A percentile compares a stretch with the other conserved stretches of the same genome.
These are phyloP conservation scores for Fermentozyma sake DNA, from an alignment of 1,139 yeast species.

Conservation along the genomic window DNA sequence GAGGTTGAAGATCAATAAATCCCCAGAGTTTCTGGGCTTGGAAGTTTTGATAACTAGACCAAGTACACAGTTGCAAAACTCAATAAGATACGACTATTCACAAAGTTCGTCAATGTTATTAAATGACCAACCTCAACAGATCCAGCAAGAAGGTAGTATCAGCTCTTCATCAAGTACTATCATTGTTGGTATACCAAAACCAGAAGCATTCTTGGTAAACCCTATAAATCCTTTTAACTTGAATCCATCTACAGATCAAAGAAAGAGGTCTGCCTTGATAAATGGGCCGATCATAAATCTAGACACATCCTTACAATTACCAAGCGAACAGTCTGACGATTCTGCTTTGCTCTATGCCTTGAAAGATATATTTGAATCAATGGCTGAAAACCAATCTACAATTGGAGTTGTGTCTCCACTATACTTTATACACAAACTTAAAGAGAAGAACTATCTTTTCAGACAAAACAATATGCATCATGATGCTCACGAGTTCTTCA, in stretches of 20 bases:
- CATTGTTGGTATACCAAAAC: conserved; percentile 42
- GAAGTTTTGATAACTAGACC: conserved; percentile 39
- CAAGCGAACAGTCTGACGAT: conserved; percentile 40
- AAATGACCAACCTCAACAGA: conserved; percentile 16
- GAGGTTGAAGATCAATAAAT: conserved; percentile 25
- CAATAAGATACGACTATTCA: conserved; percentile 27
- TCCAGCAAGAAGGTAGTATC: conserved; percentile 14
- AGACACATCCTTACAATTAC: conserved; percentile 54
- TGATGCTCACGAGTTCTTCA: conserved; percentile 95
- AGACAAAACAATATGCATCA: conserved; percentile 89
- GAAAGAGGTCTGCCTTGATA: conserved; percentile 75
- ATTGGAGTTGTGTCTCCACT: conserved; percentile 86
- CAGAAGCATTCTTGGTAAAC: conserved; percentile 30
- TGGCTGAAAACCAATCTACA: conserved; percentile 64
- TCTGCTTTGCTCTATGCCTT: conserved; percentile 66
- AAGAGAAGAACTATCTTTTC: conserved; percentile 78
- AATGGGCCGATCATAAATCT: conserved; percentile 83
- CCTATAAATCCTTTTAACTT: conserved; percentile 44
- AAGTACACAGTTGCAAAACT: conserved; percentile 4
- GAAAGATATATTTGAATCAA: conserved; percentile 81
- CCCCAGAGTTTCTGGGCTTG: conserved; percentile 30
- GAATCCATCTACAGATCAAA: conserved; percentile 63
- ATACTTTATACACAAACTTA: conserved; percentile 67
- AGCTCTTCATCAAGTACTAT: conserved; percentile 30
- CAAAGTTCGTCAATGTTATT: conserved; percentile 36